Conservation (phyloP, 441 rosid species). For the Populus hybrid region DNA sequence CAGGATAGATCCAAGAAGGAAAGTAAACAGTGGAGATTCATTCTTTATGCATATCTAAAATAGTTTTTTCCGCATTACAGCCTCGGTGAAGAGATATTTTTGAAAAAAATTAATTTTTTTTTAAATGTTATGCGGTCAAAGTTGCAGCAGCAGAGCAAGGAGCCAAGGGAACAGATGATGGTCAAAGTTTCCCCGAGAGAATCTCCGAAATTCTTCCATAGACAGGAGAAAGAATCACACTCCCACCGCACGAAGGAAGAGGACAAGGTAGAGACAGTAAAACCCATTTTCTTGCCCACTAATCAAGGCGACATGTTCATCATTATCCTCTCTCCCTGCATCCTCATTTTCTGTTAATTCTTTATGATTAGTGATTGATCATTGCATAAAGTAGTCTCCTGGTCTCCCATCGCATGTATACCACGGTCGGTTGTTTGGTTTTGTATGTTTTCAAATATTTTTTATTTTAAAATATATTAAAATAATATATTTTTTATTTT, state of each 20-base stretch:
- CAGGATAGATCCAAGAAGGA: neutral
- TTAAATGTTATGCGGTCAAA: conserved; percentile 17
- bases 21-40: too few species aligned
- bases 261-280: conserved; percentile 21
- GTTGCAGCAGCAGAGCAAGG: neutral
- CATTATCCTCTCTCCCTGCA: conserved; percentile 23
- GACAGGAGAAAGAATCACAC: neutral
- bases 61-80: too few species aligned
- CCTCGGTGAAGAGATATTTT: too few species aligned
- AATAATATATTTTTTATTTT: too few species aligned
- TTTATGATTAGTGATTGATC: conserved; percentile 14
- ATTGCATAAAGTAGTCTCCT: neutral
- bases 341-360: neutral
- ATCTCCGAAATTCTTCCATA: conserved; percentile 22
- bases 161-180: conserved; percentile 25
- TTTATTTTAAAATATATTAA: too few species aligned
- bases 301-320: conserved; percentile 49
- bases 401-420: too few species aligned
- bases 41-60: too few species aligned
- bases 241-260: conserved; percentile 6
- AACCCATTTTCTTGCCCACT: conserved; percentile 27
- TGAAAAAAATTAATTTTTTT: too few species aligned
- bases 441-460: too few species aligned
- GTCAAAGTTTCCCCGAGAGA: conserved; percentile 31
- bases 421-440: too few species aligned